phyloP scores from a whole-genome alignment of 345 rosid genomes.

The Eucalyptus cloeziana region DNA sequence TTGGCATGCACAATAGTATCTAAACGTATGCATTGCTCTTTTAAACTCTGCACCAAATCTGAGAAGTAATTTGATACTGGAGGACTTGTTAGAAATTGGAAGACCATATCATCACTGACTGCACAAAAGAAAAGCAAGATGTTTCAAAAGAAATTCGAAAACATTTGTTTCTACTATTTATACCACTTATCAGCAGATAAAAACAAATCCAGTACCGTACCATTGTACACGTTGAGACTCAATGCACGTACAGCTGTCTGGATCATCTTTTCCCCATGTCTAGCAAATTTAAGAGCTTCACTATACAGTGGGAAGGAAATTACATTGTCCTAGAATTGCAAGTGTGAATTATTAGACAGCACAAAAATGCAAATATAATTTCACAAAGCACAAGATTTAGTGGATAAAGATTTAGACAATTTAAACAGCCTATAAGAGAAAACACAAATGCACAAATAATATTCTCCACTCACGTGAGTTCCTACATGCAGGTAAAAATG shows the following conservation, averaged over 20 bases:
- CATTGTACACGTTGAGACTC: constrained; percentile 48
- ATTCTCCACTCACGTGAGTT: neutral
- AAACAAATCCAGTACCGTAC: constrained; percentile 8
- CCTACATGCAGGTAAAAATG: neutral
- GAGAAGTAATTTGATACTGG: constrained; percentile 49
- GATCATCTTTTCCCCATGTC: constrained; percentile 65
- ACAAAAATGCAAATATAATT: neutral
- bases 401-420: neutral
- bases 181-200: neutral
- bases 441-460: neutral
- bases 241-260: constrained; percentile 70
- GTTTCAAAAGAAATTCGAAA: constrained; percentile 1
- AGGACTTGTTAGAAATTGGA: constrained; percentile 36
- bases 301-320: constrained; percentile 48
- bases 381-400: neutral
- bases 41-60: constrained; percentile 35
- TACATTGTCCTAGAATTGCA: constrained; percentile 28
- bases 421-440: neutral
- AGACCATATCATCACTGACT: constrained; percentile 57
- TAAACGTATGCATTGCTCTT: constrained; percentile 32
- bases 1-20: constrained; percentile 26
- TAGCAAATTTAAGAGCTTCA: constrained; percentile 60
- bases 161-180: neutral
- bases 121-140: constrained; percentile 17
- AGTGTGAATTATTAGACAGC: neutral